These are phyloP conservation scores for Colletotrichum liriopes DNA, from an alignment of 2,329 filamentous ascomycete species.

Conservation along the genomic window DNA sequence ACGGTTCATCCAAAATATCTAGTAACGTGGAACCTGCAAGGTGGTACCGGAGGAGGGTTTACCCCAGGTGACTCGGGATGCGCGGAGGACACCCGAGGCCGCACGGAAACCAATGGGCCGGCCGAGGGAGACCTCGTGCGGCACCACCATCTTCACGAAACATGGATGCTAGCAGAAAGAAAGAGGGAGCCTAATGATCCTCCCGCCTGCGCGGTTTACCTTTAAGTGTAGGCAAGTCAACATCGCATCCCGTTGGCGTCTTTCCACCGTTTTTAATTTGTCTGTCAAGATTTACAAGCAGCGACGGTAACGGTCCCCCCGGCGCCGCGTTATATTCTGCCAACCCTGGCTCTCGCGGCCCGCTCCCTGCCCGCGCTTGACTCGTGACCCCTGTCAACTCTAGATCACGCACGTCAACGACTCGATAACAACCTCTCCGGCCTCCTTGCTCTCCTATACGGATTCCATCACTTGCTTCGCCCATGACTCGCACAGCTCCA, in stretches of 20 bases:
- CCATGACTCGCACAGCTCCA: slow-evolving; percentile 32
- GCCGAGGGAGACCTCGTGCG: slow-evolving; percentile 10
- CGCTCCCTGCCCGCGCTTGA: slow-evolving; percentile 33
- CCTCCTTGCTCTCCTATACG: slow-evolving; percentile 8
- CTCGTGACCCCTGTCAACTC: slow-evolving; percentile 24
- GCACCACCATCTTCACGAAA: neutral
- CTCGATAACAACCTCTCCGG: slow-evolving; percentile 1
- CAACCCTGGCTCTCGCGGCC: slow-evolving; percentile 24
- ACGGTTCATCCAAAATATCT: slow-evolving; percentile 23
- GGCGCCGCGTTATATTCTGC: slow-evolving; percentile 13
- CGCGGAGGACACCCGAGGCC: slow-evolving; percentile 1
- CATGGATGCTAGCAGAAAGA: neutral
- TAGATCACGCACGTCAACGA: slow-evolving; percentile 21
- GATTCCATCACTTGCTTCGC: neutral
- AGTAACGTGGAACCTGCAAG: slow-evolving; percentile 10
- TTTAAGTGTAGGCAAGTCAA: neutral
- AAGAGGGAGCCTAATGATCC: slow-evolving; percentile 33
- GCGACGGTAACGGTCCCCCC: neutral
- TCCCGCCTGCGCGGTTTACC: neutral
- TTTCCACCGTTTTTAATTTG: slow-evolving; percentile 8
- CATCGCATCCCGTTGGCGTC: neutral
- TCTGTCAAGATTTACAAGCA: neutral
- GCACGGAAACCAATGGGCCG: slow-evolving; percentile 19
- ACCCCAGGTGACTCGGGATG: slow-evolving; percentile 15
- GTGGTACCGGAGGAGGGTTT: slow-evolving; percentile 10